Evolutionary conservation across 371 early-diverging fungal species (phyloP), one percentile per base, ranked within the genome.

Genomic region (Smittium culicis): DNA sequence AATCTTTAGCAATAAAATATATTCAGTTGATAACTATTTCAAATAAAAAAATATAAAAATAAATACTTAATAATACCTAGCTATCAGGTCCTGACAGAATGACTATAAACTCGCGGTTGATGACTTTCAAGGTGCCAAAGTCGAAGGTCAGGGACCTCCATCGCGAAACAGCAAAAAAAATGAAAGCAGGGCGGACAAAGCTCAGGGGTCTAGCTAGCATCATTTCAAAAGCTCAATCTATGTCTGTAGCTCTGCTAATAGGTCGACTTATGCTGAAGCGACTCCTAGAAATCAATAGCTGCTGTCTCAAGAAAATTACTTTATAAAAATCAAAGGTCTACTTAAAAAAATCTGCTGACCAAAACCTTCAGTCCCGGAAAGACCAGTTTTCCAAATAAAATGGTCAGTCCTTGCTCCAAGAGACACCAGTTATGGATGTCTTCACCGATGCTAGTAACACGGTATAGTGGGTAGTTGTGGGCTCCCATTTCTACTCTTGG

Each of bases 101-200:
- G 54, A 72, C 69, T 25, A 73, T 75, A 61, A 76, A 76, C 34
- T 76, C 75, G 27, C 3, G 2, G 14, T 17, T 8, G 5, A 68
- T 61, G 70, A 25, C 27, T 0, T 33, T 68, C 3, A 29, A 14
- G 20, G 45, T 68, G 1, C 68, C 29, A 1, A 20, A 60, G 11
- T 8, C 27, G 16, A 58, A 25, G 35, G 32, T 66, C 0, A 2
- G 16, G 54, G 29, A 28, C 28, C 34, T 64, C 8, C 5, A 16
- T 11, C 28, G 64, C 5, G 54, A 54, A 11, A 28, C 64, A 5
- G 16, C 14, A 5, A 64, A 28, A 34, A 5, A 35, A 11, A 14
- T n/a, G 31, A 27, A n/a, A 27, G 31, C 27, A n/a, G 60, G 5
- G 14, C 62, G 14, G 24, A 66, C 62, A 3, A 66, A 59, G 56